Evolutionary conservation across 1,139 yeast genomes (phyloP), one percentile per base, ranked within the genome.

Genomic region (Geotrichum cucujoidarum): DNA sequence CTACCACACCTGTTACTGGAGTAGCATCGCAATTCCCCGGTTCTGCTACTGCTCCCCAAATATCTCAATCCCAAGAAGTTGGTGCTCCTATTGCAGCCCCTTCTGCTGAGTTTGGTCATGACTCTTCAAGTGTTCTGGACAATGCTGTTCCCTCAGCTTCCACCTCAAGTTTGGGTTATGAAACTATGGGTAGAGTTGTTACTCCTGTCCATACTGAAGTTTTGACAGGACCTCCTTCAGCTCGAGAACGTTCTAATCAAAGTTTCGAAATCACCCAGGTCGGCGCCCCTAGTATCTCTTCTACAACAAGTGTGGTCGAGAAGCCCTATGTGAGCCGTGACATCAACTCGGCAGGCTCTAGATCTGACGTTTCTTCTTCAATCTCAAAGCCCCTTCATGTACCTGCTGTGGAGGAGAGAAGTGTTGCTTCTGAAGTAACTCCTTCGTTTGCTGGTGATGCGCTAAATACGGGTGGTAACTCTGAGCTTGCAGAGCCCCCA

Each of bases 1-100:
- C 38, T 4, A 41, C 18, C 17, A 41, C 45, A 4, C 45, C 45
- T 8, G 32, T 24, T 11, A 16, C 30, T 20, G 45, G 27, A 3
- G 18, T 33, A 7, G 22, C 45, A n/a, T 33, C 45, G 5, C 38
- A 33, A 7, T 41, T 41, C 11, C 17, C 5, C 14, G 17, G 13
- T 14, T 6, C 33, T 6, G 5, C 33, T 14, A 13, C 33, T 30
- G 33, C 13, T n/a, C 33, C 14, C 17, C 33, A 30, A 30, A n/a
- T 30, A 24, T n/a, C n/a, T n/a, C n/a, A n/a, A n/a, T n/a, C n/a
- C n/a, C n/a, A n/a, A n/a, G n/a, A n/a, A n/a, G n/a, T n/a, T n/a
- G n/a, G n/a, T n/a, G n/a, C n/a, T n/a, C n/a, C n/a, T n/a, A n/a
- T n/a, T n/a, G n/a, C n/a, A n/a, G n/a, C n/a, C n/a, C n/a, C n/a